Evolutionary conservation across 768 basidiomycete species (phyloP).

Genomic region (Lactarius hengduanensis): DNA sequence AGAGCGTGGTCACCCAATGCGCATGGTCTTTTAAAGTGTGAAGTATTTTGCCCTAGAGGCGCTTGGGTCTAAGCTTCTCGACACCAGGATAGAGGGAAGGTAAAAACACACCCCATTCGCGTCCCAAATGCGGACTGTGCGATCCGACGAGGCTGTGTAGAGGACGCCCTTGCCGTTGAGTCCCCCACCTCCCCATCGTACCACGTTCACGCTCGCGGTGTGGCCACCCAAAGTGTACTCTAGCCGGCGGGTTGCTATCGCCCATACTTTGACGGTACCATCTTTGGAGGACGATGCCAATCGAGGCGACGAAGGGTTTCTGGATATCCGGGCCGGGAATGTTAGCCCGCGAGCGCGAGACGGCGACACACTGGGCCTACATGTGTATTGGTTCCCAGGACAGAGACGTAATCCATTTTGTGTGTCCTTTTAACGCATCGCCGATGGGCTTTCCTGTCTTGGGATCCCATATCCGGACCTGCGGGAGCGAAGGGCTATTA

Average conservation of each 20-base stretch:
- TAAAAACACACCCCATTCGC: constrained; percentile 55
- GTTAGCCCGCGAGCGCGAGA: constrained; percentile 4
- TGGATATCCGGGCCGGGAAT: constrained; percentile 33
- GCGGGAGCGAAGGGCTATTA: constrained; percentile 3
- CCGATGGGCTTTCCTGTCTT: constrained; percentile 87
- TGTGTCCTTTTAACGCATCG: constrained; percentile 86
- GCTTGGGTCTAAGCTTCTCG: background rate
- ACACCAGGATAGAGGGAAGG: constrained; percentile 7
- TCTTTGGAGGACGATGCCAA: constrained; percentile 96
- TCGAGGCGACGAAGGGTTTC: constrained; percentile 76
- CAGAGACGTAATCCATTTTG: constrained; percentile 94
- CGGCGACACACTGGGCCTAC: constrained; percentile 43
- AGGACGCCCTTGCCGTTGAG: constrained; percentile 63
- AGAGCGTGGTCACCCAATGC: constrained; percentile 97
- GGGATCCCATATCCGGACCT: constrained; percentile 91
- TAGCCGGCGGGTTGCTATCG: constrained; percentile 60
- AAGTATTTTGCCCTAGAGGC: constrained; percentile 71
- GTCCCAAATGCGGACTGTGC: constrained; percentile 95
- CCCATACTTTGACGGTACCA: constrained; percentile 95
- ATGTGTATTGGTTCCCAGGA: constrained; percentile 97
- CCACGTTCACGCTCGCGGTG: constrained; percentile 90
- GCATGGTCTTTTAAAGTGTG: constrained; percentile 92
- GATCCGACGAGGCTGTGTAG: constrained; percentile 93
- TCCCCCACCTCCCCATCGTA: constrained; percentile 93
- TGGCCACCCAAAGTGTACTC: constrained; percentile 92